phyloP scores from a whole-genome alignment of 805 yeast species.

The Spencermartinsiella europaea region DNA sequence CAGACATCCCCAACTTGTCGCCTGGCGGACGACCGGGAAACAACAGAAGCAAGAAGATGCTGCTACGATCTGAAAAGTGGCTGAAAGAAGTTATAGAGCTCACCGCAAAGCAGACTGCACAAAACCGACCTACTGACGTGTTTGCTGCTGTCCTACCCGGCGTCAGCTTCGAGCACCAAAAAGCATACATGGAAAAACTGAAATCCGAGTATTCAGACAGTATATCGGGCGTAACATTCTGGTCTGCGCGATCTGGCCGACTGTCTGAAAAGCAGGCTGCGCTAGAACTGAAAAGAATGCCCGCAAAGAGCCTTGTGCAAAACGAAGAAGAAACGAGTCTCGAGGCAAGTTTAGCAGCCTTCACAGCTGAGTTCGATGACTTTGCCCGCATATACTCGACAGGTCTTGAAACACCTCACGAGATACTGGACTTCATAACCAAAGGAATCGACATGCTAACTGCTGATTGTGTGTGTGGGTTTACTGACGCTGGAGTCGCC shows the following conservation, averaged over 20 bases:
- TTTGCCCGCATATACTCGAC: conserved; percentile 17
- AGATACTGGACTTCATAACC: conserved; percentile 26
- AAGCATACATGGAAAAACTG: conserved; percentile 12
- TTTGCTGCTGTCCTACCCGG: conserved; percentile 33
- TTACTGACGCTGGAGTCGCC: conserved; percentile 37
- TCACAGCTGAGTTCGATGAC: not conserved
- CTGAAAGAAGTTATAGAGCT: conserved; percentile 18
- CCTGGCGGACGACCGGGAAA: conserved; percentile 31
- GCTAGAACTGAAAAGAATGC: conserved; percentile 5
- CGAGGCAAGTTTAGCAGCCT: conserved; percentile 1
- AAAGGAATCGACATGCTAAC: conserved; percentile 34
- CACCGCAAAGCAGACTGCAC: not conserved
- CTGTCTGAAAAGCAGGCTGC: conserved; percentile 12
- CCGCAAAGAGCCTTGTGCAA: conserved; percentile 1
- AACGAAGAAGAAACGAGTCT: conserved; percentile 4
- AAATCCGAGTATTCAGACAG: conserved; percentile 1
- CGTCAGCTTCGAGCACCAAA: conserved; percentile 21
- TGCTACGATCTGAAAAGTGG: conserved; percentile 33
- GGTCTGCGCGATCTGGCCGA: conserved; percentile 10
- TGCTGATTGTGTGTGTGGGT: conserved; percentile 27
- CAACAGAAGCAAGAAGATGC: conserved; percentile 35
- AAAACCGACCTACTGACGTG: conserved; percentile 16
- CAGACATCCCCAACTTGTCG: conserved; percentile 30
- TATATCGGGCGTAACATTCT: conserved; percentile 11
- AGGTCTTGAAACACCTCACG: conserved; percentile 31